Percentiles rank a stretch among this genome's conserved stretches.
Conservation (phyloP, 2,329 filamentous ascomycete species). For the Camillea tinctor region DNA sequence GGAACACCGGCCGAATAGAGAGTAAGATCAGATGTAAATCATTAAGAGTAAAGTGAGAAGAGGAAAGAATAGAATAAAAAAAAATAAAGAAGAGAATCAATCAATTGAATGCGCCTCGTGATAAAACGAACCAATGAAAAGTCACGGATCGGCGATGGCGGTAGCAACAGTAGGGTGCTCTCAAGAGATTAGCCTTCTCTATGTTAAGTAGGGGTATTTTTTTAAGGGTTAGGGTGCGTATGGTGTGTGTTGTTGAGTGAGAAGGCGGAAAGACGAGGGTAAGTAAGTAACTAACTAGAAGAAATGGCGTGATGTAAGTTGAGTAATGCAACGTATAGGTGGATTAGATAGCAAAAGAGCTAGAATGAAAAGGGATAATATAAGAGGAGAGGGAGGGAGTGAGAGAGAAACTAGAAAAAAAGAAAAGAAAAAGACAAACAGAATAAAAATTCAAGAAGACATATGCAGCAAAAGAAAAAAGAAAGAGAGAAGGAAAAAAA, state of each 20-base stretch:
- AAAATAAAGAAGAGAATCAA: slow-evolving; percentile 20
- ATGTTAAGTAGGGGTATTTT: not conserved
- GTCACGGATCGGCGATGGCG: slow-evolving; percentile 1
- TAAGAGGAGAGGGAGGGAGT: not conserved
- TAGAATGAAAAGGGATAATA: no score
- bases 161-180: not conserved
- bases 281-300: no score
- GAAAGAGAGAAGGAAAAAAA: not conserved
- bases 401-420: not conserved
- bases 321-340: not conserved
- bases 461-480: not conserved
- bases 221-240: not conserved
- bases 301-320: not conserved
- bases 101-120: slow-evolving; percentile 25
- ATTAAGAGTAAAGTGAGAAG: not conserved
- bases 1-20: slow-evolving; percentile 11
- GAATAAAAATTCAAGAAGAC: not conserved
- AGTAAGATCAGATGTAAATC: not conserved
- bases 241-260: slow-evolving; percentile 2
- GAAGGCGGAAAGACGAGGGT: not conserved
- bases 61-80: slow-evolving; percentile 8
- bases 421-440: not conserved
- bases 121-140: slow-evolving; percentile 18
- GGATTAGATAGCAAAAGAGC: no score
- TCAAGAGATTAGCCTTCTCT: not conserved